A percentile compares a stretch with the other conserved stretches of the same genome.
These are phyloP conservation scores for Dalbergia cultrata DNA, from an alignment of 306 rosid species.

Conservation along the genomic window DNA sequence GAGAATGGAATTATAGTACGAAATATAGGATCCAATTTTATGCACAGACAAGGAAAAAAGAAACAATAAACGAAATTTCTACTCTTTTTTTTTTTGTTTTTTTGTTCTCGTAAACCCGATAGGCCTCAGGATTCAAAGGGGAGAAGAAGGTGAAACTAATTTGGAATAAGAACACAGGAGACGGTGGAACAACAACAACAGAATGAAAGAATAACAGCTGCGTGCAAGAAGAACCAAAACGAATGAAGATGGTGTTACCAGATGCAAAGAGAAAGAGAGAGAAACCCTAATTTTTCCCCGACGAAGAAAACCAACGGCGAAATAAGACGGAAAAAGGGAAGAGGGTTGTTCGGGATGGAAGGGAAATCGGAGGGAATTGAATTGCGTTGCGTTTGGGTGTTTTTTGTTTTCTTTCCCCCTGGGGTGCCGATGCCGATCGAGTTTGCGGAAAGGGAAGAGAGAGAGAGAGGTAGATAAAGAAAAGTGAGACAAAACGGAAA, in stretches of 20 bases:
- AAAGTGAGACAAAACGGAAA: constrained; percentile 16
- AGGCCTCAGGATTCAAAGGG: constrained; percentile 19
- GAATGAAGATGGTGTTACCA: constrained; percentile 40
- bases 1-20: constrained; percentile 41
- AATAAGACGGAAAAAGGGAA: background rate
- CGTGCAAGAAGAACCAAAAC: background rate
- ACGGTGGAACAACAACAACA: background rate
- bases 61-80: constrained; percentile 40
- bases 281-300: constrained; percentile 62
- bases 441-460: constrained; percentile 45
- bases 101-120: constrained; percentile 40
- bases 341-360: background rate
- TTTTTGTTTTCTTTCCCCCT: constrained; percentile 38
- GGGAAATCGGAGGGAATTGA: constrained; percentile 38
- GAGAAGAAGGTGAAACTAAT: background rate
- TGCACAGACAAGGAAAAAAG: constrained; percentile 50
- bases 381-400: constrained; percentile 9
- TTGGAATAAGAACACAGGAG: background rate
- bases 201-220: constrained; percentile 22
- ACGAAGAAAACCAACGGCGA: constrained; percentile 47
- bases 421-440: constrained; percentile 71
- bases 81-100: background rate
- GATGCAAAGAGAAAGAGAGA: constrained; percentile 12
- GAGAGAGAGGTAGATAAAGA: constrained; percentile 9
- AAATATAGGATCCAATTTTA: constrained; percentile 50